A percentile compares a stretch with the other conserved stretches of the same genome.
Evolutionary conservation across 805 yeast species (phyloP).

Genomic region (Pichia sporocuriosa): DNA sequence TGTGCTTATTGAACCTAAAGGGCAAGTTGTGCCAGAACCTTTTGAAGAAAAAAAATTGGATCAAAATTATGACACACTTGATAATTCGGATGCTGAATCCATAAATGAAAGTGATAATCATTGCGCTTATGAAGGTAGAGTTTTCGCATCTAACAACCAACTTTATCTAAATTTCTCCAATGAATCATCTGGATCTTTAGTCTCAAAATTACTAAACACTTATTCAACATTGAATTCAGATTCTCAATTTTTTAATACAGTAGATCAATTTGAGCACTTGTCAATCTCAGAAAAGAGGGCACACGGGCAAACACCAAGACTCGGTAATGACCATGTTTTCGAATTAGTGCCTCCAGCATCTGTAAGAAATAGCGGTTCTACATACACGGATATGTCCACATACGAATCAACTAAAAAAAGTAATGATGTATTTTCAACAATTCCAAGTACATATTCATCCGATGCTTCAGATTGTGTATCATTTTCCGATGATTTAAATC

Average conservation of each 20-base stretch:
- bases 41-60: too few relatives aligned
- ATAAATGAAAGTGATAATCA: too few relatives aligned
- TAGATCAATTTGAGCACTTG: too few relatives aligned
- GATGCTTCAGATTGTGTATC: conserved; percentile 3
- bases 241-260: neutral
- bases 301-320: neutral
- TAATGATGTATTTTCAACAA: conserved; percentile 1
- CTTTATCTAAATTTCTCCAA: conserved; percentile 1
- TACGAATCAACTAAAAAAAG: neutral
- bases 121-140: neutral
- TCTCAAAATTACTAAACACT: conserved; percentile 1
- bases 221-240: conserved; percentile 3
- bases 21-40: too few relatives aligned
- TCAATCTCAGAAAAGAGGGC: too few relatives aligned
- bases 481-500: neutral
- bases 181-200: conserved; percentile 3
- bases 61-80: too few relatives aligned
- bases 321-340: neutral
- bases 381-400: neutral
- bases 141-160: neutral
- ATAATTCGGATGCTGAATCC: too few relatives aligned
- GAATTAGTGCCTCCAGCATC: neutral
- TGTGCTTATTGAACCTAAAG: too few relatives aligned
- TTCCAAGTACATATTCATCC: conserved; percentile 4
- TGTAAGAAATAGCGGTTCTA: neutral